phyloP scores from a whole-genome alignment of 768 basidiomycete species.

The Ramaria sp. region DNA sequence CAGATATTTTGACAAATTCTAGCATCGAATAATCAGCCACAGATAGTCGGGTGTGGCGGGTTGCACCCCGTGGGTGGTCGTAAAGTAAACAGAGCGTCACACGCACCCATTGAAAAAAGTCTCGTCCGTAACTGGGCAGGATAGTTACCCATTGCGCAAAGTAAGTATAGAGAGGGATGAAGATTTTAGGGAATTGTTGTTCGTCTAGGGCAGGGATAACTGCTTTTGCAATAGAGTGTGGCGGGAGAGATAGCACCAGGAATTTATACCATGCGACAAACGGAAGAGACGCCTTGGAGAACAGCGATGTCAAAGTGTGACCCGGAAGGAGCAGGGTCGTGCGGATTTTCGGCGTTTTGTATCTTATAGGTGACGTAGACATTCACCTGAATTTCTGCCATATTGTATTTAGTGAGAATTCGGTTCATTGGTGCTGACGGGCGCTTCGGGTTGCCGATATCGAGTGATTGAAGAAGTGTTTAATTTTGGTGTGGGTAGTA shows the following conservation, averaged over 20 bases:
- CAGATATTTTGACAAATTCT: slow-evolving; percentile 54
- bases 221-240: slow-evolving; percentile 66
- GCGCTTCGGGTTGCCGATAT: too few species aligned
- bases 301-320: slow-evolving; percentile 69
- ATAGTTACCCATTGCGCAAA: slow-evolving; percentile 42
- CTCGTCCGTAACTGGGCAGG: slow-evolving; percentile 60
- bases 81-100: slow-evolving; percentile 50
- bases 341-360: slow-evolving; percentile 66
- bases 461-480: too few species aligned
- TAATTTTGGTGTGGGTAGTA: too few species aligned
- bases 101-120: too few species aligned
- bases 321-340: slow-evolving; percentile 82
- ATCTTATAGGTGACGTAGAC: too few species aligned
- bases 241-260: slow-evolving; percentile 62
- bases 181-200: slow-evolving; percentile 60
- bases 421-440: too few species aligned
- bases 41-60: slow-evolving; percentile 41
- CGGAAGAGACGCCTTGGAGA: slow-evolving; percentile 47
- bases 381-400: too few species aligned
- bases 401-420: too few species aligned
- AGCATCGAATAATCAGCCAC: slow-evolving; percentile 64
- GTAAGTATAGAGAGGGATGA: slow-evolving; percentile 64
- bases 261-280: slow-evolving; percentile 47
- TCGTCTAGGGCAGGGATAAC: slow-evolving; percentile 77
- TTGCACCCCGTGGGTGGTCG: neutral